These are phyloP conservation scores for Clonostachys chloroleuca DNA, from an alignment of 2,329 filamentous ascomycete species.

Conservation along the genomic window DNA sequence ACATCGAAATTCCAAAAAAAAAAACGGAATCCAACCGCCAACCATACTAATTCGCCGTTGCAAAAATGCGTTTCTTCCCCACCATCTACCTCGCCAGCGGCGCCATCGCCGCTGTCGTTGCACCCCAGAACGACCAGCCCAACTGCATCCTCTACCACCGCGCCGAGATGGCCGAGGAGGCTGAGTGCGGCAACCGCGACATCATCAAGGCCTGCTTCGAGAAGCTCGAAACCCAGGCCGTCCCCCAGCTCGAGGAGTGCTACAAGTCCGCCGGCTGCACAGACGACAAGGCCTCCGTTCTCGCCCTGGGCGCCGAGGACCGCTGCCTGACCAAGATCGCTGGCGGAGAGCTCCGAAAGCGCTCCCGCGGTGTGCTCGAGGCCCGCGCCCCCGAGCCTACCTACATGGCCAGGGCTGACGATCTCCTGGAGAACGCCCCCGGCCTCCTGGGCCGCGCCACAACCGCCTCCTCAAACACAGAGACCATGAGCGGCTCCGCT, in stretches of 20 bases:
- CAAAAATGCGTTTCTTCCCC: conserved; percentile 21
- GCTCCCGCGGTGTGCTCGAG: conserved; percentile 1
- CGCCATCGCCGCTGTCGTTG: conserved; percentile 19
- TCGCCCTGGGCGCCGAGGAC: conserved; percentile 18
- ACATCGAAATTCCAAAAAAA: neutral
- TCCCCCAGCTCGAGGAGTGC: conserved; percentile 29
- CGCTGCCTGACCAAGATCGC: conserved; percentile 22
- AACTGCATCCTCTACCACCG: conserved; percentile 34
- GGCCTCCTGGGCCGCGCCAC: neutral
- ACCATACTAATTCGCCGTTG: neutral
- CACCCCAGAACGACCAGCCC: conserved; percentile 9
- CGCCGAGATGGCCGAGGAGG: conserved; percentile 27
- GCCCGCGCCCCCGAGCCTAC: conserved; percentile 5
- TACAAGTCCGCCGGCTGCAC: conserved; percentile 28
- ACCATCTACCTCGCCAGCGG: conserved; percentile 26
- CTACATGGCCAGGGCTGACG: conserved; percentile 8
- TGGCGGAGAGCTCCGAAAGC: conserved; percentile 6
- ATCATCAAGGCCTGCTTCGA: conserved; percentile 37
- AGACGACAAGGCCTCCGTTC: conserved; percentile 15
- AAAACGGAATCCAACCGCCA: neutral
- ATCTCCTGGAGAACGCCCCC: conserved; percentile 1
- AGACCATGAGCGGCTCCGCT: conserved; percentile 1
- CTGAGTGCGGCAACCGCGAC: conserved; percentile 37
- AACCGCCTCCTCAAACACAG: conserved; percentile 11
- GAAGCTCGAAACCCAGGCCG: conserved; percentile 18